These are phyloP conservation scores for Ottelia alismoides DNA, from an alignment of 106 monocot genomes.

Conservation along the genomic window DNA sequence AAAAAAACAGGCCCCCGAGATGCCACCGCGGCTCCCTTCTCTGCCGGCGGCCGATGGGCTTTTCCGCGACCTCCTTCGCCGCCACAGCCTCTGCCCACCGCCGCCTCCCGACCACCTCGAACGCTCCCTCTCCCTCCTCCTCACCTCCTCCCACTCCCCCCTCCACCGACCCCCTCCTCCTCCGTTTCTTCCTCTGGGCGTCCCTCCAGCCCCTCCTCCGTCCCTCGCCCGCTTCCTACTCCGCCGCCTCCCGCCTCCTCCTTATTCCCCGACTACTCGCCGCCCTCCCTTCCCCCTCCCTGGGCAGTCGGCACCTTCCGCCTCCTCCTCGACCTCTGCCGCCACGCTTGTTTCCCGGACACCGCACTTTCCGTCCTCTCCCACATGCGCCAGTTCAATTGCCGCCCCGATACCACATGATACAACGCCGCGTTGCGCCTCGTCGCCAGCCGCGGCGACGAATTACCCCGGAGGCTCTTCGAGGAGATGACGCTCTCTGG, in stretches of 20 bases:
- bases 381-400: slow-evolving; percentile 29
- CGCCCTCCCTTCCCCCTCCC: slow-evolving; percentile 10
- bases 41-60: too few species aligned
- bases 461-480: slow-evolving; percentile 13
- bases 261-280: too few species aligned
- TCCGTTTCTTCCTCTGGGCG: slow-evolving; percentile 33
- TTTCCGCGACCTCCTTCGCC: too few species aligned
- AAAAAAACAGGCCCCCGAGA: too few species aligned
- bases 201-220: slow-evolving; percentile 20
- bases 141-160: slow-evolving; percentile 21
- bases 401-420: slow-evolving; percentile 28
- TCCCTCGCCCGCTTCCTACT: slow-evolving; percentile 31
- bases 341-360: slow-evolving; percentile 7
- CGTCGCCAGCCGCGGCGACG: background rate
- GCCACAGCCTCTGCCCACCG: too few species aligned
- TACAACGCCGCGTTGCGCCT: slow-evolving; percentile 46
- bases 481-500: slow-evolving; percentile 23
- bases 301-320: slow-evolving; percentile 24
- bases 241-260: slow-evolving; percentile 17
- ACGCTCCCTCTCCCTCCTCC: slow-evolving; percentile 16
- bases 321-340: slow-evolving; percentile 31
- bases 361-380: slow-evolving; percentile 26
- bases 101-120: too few species aligned
- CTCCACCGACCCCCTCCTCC: slow-evolving; percentile 8
- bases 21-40: too few species aligned